Evolutionary conservation across 2,329 filamentous ascomycete species (phyloP).

Genomic region (Paraconiothyrium brasiliense): DNA sequence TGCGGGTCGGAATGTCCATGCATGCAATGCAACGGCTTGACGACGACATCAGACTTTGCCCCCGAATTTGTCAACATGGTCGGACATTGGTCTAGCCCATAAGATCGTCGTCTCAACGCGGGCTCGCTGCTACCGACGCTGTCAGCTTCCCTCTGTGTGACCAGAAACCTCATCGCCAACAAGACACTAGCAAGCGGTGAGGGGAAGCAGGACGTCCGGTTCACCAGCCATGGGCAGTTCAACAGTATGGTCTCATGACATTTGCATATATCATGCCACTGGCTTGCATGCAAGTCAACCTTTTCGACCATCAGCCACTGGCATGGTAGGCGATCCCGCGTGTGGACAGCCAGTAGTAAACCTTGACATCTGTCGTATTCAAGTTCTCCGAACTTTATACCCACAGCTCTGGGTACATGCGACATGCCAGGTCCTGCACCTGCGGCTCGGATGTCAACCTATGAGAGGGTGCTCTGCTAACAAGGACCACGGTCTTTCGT

Average conservation of each 20-base stretch:
- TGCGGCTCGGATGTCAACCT: neutral
- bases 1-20: neutral
- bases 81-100: neutral
- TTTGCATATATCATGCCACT: too few relatives aligned
- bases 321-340: neutral
- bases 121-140: neutral
- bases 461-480: neutral
- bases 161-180: neutral
- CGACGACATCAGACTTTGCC: constrained; percentile 1
- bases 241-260: constrained; percentile 1
- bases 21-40: neutral
- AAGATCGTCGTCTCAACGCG: neutral
- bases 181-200: constrained; percentile 6
- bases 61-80: neutral
- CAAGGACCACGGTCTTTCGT: neutral
- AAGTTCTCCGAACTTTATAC: neutral
- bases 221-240: neutral
- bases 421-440: neutral
- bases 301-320: neutral
- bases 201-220: neutral
- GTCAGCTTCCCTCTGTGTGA: constrained; percentile 2
- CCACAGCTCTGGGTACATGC: neutral
- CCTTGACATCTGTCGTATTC: neutral
- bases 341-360: neutral
- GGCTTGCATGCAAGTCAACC: neutral